Evolutionary conservation across 2,329 filamentous ascomycete genomes (phyloP).

Genomic region (Aspergillus aculeatus): DNA sequence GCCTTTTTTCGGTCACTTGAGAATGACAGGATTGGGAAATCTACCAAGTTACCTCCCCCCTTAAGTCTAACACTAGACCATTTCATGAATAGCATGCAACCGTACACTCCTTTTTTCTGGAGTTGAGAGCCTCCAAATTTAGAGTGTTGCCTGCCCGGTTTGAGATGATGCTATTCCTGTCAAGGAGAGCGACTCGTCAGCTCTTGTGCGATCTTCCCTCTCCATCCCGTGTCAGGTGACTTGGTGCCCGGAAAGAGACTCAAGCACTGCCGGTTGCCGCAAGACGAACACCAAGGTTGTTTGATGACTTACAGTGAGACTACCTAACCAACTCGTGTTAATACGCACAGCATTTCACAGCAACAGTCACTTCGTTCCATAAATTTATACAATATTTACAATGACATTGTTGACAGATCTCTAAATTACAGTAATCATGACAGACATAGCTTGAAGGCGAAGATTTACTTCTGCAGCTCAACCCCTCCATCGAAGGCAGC

Average conservation of each 20-base stretch:
- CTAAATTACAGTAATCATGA: neutral
- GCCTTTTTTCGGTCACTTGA: neutral
- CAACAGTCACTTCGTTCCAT: neutral
- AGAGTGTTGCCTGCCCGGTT: neutral
- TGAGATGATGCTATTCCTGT: conserved; percentile 7
- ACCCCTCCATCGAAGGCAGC: conserved; percentile 33
- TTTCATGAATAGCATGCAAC: neutral
- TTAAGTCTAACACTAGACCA: too few species aligned
- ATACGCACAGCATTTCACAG: neutral
- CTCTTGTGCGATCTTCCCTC: neutral
- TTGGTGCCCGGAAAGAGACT: neutral
- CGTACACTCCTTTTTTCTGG: neutral
- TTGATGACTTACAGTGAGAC: too few species aligned
- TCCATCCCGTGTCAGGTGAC: neutral
- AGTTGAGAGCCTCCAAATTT: neutral
- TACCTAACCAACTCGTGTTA: neutral
- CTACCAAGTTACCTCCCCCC: neutral
- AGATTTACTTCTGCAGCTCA: conserved; percentile 22
- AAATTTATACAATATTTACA: neutral
- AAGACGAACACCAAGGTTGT: neutral
- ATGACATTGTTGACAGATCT: neutral
- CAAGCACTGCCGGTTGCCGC: neutral
- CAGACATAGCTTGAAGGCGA: neutral
- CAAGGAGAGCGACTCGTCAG: conserved; percentile 7
- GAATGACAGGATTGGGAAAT: neutral